Base-by-base conservation (phyloP, 345 rosid species). In the Sisymbrium altissimum region DNA sequence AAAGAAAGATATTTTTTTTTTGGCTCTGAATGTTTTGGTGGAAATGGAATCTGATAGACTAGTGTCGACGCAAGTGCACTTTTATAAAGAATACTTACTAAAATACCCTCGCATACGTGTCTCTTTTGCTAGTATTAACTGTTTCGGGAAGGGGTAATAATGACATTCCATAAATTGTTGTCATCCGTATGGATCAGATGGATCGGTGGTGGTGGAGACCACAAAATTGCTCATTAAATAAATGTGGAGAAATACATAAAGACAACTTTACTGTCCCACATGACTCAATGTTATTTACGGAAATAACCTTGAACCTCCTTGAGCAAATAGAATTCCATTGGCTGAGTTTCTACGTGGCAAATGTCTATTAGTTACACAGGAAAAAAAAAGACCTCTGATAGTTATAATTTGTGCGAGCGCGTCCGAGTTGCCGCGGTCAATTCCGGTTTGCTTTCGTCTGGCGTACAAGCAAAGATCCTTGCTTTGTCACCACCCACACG, bases 51-150 rank as follows among this genome's bases (percentile, higher is more conserved):
- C 57, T 62, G 65, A 62, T n/a, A 23, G 13, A 27, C 52, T 54
- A 1, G 65, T 9, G 19, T 53, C 81, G 84, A 66, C 77, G 81
- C 84, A 84, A 78, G 81, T 83, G 86, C 60, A n/a, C 36, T 36
- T 30, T 27, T 39, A 6, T 33, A 15, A 11, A 11, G 6, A 0
- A 0, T 7, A 2, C 4, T 40, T 62, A 65, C 79, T 6, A 19
- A 48, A 70, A 6, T 55, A 29, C 9, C 77, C 81, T 56, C 14
- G 9, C 0, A 1, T 3, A 67, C 46, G 48, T 29, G 29, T 33
- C 30, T 4, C 9, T n/a, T 17, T 30, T 49, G 6, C 13, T 38
- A 2, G 3, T 8, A 15, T 5, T 25, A 5, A 1, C 1, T 54
- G 17, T 12, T 8, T 6, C 2, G 10, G 3, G 14, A 9, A 38